Evolutionary conservation across 371 early-diverging fungal species (phyloP).

Genomic region (Globomyces sp.): DNA sequence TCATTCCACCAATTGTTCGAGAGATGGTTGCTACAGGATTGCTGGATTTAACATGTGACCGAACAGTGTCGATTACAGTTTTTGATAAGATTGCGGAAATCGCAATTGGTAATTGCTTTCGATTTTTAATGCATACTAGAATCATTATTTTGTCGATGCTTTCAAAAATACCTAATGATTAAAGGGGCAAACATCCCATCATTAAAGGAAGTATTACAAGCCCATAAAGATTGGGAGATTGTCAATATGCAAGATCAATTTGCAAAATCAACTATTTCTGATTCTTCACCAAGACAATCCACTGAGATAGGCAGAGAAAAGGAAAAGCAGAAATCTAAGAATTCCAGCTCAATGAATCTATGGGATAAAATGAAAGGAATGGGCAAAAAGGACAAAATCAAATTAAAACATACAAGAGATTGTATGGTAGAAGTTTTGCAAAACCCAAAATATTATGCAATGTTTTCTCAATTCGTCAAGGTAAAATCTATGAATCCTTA

Average conservation of each 20-base stretch:
- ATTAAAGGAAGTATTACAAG: conserved; percentile 5
- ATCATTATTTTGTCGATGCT: conserved; percentile 11
- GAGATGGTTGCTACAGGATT: conserved; percentile 9
- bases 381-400: conserved; percentile 10
- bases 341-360: too few relatives aligned
- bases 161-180: conserved; percentile 10
- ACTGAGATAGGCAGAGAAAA: too few relatives aligned
- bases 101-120: too few relatives aligned
- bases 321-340: too few relatives aligned
- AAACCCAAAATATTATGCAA: conserved; percentile 17
- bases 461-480: conserved; percentile 22
- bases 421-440: conserved; percentile 20
- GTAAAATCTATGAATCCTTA: conserved; percentile 1
- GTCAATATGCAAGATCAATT: too few relatives aligned
- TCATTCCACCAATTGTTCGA: background rate
- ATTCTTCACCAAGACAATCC: too few relatives aligned
- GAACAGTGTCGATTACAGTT: conserved; percentile 1
- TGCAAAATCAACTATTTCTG: too few relatives aligned
- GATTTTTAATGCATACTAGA: too few relatives aligned
- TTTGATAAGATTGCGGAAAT: background rate
- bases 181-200: background rate
- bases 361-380: too few relatives aligned
- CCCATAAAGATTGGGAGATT: conserved; percentile 10
- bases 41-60: background rate
- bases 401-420: conserved; percentile 21